Base-by-base conservation (phyloP, 2,329 filamentous ascomycete genomes). In the Colletotrichum neosansevieriae region DNA sequence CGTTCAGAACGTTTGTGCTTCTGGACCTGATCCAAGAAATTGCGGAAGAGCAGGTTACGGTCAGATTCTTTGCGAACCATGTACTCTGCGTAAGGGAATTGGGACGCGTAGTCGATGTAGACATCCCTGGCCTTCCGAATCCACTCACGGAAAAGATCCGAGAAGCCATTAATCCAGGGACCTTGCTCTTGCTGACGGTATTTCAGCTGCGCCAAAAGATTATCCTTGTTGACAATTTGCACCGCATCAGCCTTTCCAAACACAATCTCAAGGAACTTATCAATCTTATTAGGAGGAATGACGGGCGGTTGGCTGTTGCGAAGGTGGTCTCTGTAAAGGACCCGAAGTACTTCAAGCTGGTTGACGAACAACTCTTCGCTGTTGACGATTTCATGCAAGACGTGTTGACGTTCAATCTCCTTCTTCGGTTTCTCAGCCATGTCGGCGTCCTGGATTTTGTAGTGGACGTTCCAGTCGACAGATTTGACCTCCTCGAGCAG, bases 111-210 rank as follows among this genome's bases (percentile, higher is more conserved):
- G 67, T 97, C 94, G 69, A 98, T 90, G 77, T 98, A 99, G 11
- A 93, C 91, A 2, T 87, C 84, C 78, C 91, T 94, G 36, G 96
- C 96, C 79, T 98, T 98, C 71, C 96, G 89, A 70, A 98, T 97
- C 96, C 96, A 99, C 81, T 99, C 96, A 67, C 96, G 87, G 84
- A 99, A 98, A 57, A 99, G 93, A 75, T 98, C 96, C 76, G 94
- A 98, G 80, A 98, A 98, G 3, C 96, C 96, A 12, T 88, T 85
- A 67, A 99, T 91, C 90, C 94, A 99, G 0, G 96, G 96, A 0
- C 96, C 96, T 81, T 99, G 95, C 77, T 98, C 96, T 75, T 96
- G 92, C 78, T 99, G 96, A 29, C 96, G 90, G 77, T 98, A 99
- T 76, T 98, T 98, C 74, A 99, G 87, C 78, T 98, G 95, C 2